phyloP scores from a whole-genome alignment of 1,284 basidiomycete species.

The Sanghuangporus weigelae region DNA sequence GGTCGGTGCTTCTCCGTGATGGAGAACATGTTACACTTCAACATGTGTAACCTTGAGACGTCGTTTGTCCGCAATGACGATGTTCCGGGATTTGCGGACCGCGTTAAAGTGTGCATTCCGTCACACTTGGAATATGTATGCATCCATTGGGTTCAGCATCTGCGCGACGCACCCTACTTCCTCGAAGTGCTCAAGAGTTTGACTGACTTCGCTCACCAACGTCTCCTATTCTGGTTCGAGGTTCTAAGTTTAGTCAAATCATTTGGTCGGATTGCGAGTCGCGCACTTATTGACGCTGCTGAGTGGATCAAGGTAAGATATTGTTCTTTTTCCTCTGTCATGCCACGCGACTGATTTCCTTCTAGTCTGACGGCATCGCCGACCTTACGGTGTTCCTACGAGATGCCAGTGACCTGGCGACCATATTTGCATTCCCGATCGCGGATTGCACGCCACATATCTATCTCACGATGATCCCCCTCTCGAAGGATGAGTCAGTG shows the following conservation, averaged over 20 bases:
- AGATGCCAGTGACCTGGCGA: neutral
- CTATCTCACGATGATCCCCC: constrained; percentile 4
- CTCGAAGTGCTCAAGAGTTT: neutral
- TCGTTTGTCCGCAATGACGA: constrained; percentile 4
- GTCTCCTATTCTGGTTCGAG: constrained; percentile 2
- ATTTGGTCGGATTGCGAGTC: neutral
- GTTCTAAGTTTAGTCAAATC: neutral
- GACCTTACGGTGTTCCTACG: neutral
- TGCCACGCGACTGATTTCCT: too few species aligned
- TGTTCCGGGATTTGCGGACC: neutral
- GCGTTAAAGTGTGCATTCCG: neutral
- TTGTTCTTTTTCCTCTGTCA: neutral
- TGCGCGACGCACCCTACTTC: neutral
- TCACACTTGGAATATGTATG: neutral
- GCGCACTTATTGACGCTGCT: neutral
- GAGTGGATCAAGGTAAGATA: neutral
- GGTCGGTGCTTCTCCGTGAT: neutral
- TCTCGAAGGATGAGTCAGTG: constrained; percentile 14
- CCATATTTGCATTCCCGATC: neutral
- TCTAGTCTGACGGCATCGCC: neutral
- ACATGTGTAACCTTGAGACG: constrained; percentile 8
- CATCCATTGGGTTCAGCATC: constrained; percentile 6
- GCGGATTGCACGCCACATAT: constrained; percentile 9
- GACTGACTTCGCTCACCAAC: neutral
- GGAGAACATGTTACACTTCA: constrained; percentile 20